Percentiles rank a stretch among this genome's conserved stretches.
These are phyloP conservation scores for Phytophthora citricola DNA, from an alignment of 352 stramenopile genomes.

Conservation along the genomic window DNA sequence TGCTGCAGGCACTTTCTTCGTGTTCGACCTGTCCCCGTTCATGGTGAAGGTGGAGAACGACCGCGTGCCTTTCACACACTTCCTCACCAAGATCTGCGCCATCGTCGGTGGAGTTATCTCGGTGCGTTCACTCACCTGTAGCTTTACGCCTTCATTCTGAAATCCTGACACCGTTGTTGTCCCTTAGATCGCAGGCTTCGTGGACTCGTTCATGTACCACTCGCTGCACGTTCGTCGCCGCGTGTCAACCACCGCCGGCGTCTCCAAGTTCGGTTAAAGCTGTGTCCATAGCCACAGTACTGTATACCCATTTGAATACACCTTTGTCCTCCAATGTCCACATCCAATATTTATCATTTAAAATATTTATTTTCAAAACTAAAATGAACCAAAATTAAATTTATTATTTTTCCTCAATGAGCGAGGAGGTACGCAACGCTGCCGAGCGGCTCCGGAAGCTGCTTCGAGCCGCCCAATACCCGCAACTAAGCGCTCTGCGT, in stretches of 20 bases:
- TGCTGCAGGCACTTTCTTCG: slow-evolving; percentile 77
- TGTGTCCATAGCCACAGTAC: not conserved
- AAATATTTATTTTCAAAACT: slow-evolving; percentile 1
- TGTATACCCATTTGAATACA: not conserved
- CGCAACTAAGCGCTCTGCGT: slow-evolving; percentile 42
- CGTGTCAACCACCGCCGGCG: slow-evolving; percentile 29
- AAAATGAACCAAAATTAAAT: not conserved
- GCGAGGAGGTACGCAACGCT: slow-evolving; percentile 57
- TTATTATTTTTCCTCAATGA: too few relatives aligned
- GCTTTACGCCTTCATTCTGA: not conserved
- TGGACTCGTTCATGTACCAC: slow-evolving; percentile 90
- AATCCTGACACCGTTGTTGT: not conserved
- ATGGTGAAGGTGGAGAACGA: slow-evolving; percentile 89
- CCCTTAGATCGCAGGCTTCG: slow-evolving; percentile 82
- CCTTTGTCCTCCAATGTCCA: not conserved
- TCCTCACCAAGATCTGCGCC: slow-evolving; percentile 86
- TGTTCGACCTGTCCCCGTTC: slow-evolving; percentile 88
- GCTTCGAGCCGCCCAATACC: slow-evolving; percentile 60
- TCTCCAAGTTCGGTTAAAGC: slow-evolving; percentile 45
- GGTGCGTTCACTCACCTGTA: slow-evolving; percentile 43
- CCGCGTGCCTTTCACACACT: slow-evolving; percentile 81
- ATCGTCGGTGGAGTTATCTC: slow-evolving; percentile 87
- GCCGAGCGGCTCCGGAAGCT: slow-evolving; percentile 64
- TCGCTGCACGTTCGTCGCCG: slow-evolving; percentile 68
- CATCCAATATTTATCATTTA: not conserved